phyloP scores from a whole-genome alignment of 2,329 filamentous ascomycete genomes.

The Aureobasidium sp. region DNA sequence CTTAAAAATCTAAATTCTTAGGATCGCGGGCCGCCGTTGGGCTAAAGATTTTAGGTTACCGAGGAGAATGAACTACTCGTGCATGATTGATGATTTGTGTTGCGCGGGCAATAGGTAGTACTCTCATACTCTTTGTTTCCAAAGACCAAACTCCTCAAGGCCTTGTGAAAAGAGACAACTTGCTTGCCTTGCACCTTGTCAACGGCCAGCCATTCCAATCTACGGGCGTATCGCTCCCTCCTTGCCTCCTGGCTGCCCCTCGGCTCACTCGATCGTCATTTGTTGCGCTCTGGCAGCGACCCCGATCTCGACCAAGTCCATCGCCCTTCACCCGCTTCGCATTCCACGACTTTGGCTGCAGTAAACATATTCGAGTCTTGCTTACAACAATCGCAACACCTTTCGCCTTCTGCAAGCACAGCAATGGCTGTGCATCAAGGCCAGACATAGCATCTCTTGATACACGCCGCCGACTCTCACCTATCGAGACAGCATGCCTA shows the following conservation, averaged over 20 bases:
- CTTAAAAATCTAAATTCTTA: not conserved
- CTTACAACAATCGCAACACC: not conserved
- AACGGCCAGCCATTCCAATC: not conserved
- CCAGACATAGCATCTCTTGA: not conserved
- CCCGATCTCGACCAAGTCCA: not conserved
- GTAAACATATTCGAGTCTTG: not conserved
- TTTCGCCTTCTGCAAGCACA: not conserved
- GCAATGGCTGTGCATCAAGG: not conserved
- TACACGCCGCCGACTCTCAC: not conserved
- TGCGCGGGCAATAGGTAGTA: not conserved
- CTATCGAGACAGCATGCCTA: not conserved
- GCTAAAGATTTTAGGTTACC: slow-evolving; percentile 9
- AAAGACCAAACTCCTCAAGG: not conserved
- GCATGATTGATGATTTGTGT: not conserved
- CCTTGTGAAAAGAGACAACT: not conserved
- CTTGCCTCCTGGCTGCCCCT: slow-evolving; percentile 9
- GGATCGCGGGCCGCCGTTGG: slow-evolving; percentile 1
- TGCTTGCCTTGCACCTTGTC: not conserved
- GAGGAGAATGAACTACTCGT: not conserved
- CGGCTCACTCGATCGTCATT: not conserved
- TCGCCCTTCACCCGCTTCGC: not conserved
- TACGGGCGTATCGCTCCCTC: not conserved
- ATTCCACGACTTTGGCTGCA: not conserved
- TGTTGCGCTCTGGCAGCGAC: not conserved
- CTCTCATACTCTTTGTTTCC: not conserved